Base-by-base conservation (phyloP, 1,284 basidiomycete species). In the Ganoderma lingzhi region DNA sequence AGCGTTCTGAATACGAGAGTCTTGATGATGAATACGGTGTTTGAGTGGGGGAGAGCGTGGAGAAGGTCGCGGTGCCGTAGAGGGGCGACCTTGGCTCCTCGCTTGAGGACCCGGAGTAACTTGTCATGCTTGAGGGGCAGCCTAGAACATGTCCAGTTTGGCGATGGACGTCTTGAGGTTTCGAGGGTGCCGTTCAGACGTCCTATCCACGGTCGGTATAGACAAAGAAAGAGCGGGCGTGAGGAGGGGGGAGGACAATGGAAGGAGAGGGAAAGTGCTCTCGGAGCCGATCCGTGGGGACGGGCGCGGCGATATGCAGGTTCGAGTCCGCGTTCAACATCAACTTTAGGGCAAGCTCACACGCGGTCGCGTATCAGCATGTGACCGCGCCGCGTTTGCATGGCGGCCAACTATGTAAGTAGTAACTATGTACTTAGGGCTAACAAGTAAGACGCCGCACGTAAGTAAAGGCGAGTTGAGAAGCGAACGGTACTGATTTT, bases 61-160 rank as follows among this genome's bases (percentile, higher is more conserved):
- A 83, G 72, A 84, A 87, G 1, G 85, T 87, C 39, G 85, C 84
- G 35, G 86, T 86, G 71, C 85, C 85, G 70, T 82, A 85, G 2
- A 84, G 76, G 19, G 85, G 85, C 44, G 85, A 86, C 74, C 84
- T 78, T 30, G 80, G 77, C 59, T 82, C 84, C 74, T 78, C 71
- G 58, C 78, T 82, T 23, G 82, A 80, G 60, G 72, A 75, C 30
- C 53, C 53, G 45, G 73, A 70, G 59, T 76, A 76, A 42, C 71
- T 74, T 56, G 73, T 72, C 75, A 76, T 76, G 3, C 55, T 66
- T 56, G 23, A 28, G 62, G 23, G 39, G 41, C 65, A 65, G 62
- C 63, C 69, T 58, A 70, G 58, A 70, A 60, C 72, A 73, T 71
- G 65, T 64, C 66, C 63, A 62, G 62, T 62, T 45, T 51, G 30